Percentiles rank a stretch among this genome's conserved stretches.
phyloP scores from a whole-genome alignment of 257 asterid genomes.

The Solanum medicagineum region DNA sequence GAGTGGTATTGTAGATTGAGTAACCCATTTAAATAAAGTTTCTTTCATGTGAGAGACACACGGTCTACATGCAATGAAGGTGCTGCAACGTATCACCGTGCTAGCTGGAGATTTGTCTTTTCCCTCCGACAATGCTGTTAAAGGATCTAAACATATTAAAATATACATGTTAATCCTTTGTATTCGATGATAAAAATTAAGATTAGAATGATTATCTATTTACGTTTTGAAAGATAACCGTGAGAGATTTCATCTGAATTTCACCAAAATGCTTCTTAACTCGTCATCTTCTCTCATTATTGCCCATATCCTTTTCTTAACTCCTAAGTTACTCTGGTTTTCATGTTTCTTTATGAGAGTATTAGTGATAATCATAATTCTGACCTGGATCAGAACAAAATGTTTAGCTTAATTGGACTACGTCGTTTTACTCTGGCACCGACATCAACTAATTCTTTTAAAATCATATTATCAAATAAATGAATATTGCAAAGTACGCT shows the following conservation, averaged over 20 bases:
- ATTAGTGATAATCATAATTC: neutral
- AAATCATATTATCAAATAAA: neutral
- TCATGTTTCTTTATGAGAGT: neutral
- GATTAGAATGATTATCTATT: neutral
- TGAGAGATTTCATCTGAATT: neutral
- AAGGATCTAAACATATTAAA: constrained; percentile 3
- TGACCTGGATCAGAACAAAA: neutral
- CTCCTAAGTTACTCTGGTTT: neutral
- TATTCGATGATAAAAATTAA: neutral
- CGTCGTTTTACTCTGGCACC: neutral
- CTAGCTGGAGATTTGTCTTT: constrained; percentile 52
- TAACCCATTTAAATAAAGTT: constrained; percentile 14
- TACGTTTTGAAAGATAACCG: neutral
- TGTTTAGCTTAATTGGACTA: neutral
- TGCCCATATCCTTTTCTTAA: neutral
- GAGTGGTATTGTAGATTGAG: constrained; percentile 23
- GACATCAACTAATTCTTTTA: neutral
- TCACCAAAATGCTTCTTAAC: neutral
- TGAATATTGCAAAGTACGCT: neutral
- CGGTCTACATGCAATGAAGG: constrained; percentile 77
- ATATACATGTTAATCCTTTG: neutral
- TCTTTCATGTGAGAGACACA: constrained; percentile 40
- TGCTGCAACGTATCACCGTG: constrained; percentile 50
- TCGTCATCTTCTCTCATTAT: neutral
- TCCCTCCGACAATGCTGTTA: constrained; percentile 36